Conservation (phyloP, 1,284 basidiomycete species). For the Pyrrhoderma lamaoense region DNA sequence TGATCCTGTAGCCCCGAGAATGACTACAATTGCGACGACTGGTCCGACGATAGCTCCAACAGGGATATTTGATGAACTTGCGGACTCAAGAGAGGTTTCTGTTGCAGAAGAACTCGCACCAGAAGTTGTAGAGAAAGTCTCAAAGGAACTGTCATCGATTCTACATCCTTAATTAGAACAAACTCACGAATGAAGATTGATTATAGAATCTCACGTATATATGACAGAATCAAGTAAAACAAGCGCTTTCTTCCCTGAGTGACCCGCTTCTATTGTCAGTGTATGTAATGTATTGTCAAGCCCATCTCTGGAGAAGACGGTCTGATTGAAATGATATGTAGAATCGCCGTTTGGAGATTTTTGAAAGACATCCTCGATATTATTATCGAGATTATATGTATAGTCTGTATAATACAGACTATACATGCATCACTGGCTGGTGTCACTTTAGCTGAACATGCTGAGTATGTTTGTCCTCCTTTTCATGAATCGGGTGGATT, state of each 20-base stretch:
- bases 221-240: constrained; percentile 14
- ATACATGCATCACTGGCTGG: constrained; percentile 7
- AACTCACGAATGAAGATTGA: too few relatives aligned
- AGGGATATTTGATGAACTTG: neutral
- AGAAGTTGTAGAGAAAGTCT: neutral
- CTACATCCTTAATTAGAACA: neutral
- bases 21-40: neutral
- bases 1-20: constrained; percentile 10
- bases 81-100: neutral
- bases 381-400: constrained; percentile 11
- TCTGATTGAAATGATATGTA: constrained; percentile 4
- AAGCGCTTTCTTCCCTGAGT: constrained; percentile 3
- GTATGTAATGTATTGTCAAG: constrained; percentile 4
- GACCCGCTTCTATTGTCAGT: constrained; percentile 7
- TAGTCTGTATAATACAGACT: constrained; percentile 12
- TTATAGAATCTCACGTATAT: constrained; percentile 13
- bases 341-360: constrained; percentile 2
- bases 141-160: constrained; percentile 1
- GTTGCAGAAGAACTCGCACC: neutral
- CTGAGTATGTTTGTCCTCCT: constrained; percentile 4
- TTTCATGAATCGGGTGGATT: constrained; percentile 10
- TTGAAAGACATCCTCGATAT: neutral
- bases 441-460: constrained; percentile 8
- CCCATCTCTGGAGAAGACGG: neutral
- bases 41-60: constrained; percentile 6